Base-by-base conservation (phyloP, 2,329 filamentous ascomycete species). In the Alternaria angustiovoidea region DNA sequence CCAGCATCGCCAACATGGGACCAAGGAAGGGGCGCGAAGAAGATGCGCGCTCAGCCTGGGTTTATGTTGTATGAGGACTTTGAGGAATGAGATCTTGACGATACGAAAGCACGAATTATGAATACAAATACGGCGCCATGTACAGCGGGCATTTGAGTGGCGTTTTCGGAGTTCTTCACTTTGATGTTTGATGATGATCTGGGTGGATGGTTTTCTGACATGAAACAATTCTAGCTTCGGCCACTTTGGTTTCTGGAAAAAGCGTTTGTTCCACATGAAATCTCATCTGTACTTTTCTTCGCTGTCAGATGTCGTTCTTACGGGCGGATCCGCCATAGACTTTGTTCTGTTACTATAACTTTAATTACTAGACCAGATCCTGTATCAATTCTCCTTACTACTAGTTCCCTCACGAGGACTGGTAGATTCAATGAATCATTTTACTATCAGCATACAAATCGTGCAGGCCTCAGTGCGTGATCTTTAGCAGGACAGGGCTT, bases 1-100 rank as follows among this genome's bases (percentile, higher is more conserved):
- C 71, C 72, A 41, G 70, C 71, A 12, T 75, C 72, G 12, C 72
- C 72, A 20, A 67, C 68, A 2, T 75, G 71, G 71, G 70, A 73
- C 11, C 69, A 74, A 54, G 70, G 69, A 18, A 39, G 64, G 30
- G 57, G 59, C 22, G 63, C 57, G 5, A 72, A 71, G 55, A 72
- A 71, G 57, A 71, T 71, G 63, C 64, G 60, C 26, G 53, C 57
- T 18, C 62, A 60, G 16, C 59, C 60, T 16, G 59, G 61, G n/a
- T 68, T 68, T 62, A 65, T 66, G 60, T 53, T 68, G 44, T 64
- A 59, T 30, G 66, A 68, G 38, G 64, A 66, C 48, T 59, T 62
- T 26, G 62, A 68, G 43, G 64, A 68, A 54, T 68, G 43, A 59
- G 24, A 26, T 20, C 16, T 44, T 28, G 34, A 51, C 53, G 51